Evolutionary conservation across 2,329 filamentous ascomycete species (phyloP).

Genomic region (Hirsutella thompsonii): DNA sequence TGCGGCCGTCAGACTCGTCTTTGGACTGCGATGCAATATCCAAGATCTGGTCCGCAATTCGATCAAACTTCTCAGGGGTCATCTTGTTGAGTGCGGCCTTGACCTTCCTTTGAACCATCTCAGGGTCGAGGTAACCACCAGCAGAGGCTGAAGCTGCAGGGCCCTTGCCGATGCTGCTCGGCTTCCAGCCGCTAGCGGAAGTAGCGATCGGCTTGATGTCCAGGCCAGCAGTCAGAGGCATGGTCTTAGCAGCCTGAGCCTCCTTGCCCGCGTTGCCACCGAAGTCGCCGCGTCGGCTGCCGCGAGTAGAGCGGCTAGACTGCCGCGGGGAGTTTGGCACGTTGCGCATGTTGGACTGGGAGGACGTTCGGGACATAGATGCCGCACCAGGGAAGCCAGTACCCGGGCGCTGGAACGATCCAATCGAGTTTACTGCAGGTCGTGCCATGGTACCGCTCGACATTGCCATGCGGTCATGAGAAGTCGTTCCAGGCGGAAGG

Average conservation of each 20-base stretch:
- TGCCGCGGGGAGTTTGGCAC: conserved; percentile 61
- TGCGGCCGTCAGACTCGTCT: conserved; percentile 87
- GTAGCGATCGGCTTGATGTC: conserved; percentile 69
- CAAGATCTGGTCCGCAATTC: conserved; percentile 86
- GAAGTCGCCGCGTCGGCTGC: conserved; percentile 51
- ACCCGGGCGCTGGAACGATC: conserved; percentile 29
- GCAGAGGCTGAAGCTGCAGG: conserved; percentile 21
- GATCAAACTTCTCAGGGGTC: conserved; percentile 98
- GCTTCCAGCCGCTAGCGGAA: conserved; percentile 78
- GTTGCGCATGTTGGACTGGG: conserved; percentile 44
- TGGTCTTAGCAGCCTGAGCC: conserved; percentile 64
- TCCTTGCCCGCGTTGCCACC: conserved; percentile 33
- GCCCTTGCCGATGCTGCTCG: conserved; percentile 50
- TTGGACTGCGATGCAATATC: conserved; percentile 89
- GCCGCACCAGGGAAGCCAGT: conserved; percentile 49
- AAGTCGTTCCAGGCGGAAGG: conserved; percentile 65
- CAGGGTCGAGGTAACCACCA: conserved; percentile 61
- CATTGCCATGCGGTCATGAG: conserved; percentile 61
- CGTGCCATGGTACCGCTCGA: conserved; percentile 38
- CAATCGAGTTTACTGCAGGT: conserved; percentile 26
- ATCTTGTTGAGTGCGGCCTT: conserved; percentile 99
- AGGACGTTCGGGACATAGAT: conserved; percentile 53
- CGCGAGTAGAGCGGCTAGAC: conserved; percentile 47
- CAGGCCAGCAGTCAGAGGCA: conserved; percentile 78
- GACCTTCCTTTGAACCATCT: conserved; percentile 95